These are phyloP conservation scores for Diaporthe destruens DNA, from an alignment of 2,329 filamentous ascomycete species.

Conservation along the genomic window DNA sequence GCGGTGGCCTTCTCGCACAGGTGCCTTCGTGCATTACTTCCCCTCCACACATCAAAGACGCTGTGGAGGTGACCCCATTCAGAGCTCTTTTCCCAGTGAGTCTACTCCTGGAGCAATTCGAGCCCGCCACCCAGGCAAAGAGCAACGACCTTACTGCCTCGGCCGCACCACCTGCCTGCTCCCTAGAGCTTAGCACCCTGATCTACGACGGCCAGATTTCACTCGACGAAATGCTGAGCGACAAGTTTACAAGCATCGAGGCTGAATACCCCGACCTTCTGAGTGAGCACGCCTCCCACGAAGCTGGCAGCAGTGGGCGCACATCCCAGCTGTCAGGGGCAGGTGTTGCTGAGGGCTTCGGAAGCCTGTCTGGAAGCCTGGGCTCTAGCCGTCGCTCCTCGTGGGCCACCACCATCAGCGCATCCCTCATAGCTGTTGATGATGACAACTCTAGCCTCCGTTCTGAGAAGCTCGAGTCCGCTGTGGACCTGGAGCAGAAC, in stretches of 20 bases:
- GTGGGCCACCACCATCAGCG: slow-evolving; percentile 27
- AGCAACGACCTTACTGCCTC: neutral
- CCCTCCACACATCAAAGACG: neutral
- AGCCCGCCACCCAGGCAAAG: rapidly evolving
- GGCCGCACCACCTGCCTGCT: no score
- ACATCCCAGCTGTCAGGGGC: neutral
- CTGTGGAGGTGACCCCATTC: neutral
- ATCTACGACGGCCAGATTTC: no score
- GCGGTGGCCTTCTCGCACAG: neutral
- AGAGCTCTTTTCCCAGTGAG: neutral
- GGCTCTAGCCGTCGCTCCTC: neutral
- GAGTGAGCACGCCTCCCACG: no score
- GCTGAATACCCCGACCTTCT: neutral
- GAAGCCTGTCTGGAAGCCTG: neutral
- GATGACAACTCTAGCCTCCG: neutral
- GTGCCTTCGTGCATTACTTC: neutral
- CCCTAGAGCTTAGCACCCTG: no score
- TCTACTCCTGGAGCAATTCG: neutral
- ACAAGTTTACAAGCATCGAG: neutral
- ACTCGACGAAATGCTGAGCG: no score
- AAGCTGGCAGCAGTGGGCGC: neutral
- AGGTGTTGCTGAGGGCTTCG: neutral
- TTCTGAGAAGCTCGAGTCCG: neutral
- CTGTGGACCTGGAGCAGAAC: neutral
- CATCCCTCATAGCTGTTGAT: neutral